These are phyloP conservation scores for Metschnikowia lunata DNA, from an alignment of 805 yeast genomes.

Conservation along the genomic window DNA sequence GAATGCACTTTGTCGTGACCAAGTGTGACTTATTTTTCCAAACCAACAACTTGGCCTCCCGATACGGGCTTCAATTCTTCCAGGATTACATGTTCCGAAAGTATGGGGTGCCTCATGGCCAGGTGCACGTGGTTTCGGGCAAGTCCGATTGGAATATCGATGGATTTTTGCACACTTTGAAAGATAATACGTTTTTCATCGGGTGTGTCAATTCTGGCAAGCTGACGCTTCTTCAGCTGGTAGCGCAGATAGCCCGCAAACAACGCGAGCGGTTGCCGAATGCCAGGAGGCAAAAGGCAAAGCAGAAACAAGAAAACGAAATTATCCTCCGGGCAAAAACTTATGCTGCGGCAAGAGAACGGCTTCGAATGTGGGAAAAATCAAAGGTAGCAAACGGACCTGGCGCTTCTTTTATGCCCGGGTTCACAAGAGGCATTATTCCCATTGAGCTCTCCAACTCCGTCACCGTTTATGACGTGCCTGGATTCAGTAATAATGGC, in stretches of 20 bases:
- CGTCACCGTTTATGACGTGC: constrained; percentile 40
- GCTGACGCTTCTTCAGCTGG: constrained; percentile 51
- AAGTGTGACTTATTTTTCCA: constrained; percentile 43
- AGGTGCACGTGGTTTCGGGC: constrained; percentile 50
- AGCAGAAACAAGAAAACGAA: constrained; percentile 7
- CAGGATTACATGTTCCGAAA: constrained; percentile 31
- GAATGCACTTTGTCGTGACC: constrained; percentile 39
- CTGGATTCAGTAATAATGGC: constrained; percentile 35
- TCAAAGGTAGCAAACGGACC: constrained; percentile 39
- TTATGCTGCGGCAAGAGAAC: constrained; percentile 7
- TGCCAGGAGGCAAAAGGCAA: constrained; percentile 9
- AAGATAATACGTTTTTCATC: constrained; percentile 44
- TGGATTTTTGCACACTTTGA: constrained; percentile 34
- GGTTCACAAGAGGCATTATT: constrained; percentile 58
- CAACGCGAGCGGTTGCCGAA: constrained; percentile 10
- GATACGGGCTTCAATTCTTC: constrained; percentile 27
- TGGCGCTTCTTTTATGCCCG: constrained; percentile 55
- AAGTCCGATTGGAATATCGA: constrained; percentile 49
- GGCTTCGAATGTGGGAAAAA: constrained; percentile 6
- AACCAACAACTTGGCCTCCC: constrained; percentile 22
- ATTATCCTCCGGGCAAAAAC: constrained; percentile 1
- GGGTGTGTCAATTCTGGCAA: constrained; percentile 74
- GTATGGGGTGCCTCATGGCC: constrained; percentile 30
- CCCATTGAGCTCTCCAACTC: constrained; percentile 26
- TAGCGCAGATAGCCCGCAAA: constrained; percentile 26